Evolutionary conservation across 2,329 filamentous ascomycete genomes (phyloP).

Genomic region (Grosmannia penicillata): DNA sequence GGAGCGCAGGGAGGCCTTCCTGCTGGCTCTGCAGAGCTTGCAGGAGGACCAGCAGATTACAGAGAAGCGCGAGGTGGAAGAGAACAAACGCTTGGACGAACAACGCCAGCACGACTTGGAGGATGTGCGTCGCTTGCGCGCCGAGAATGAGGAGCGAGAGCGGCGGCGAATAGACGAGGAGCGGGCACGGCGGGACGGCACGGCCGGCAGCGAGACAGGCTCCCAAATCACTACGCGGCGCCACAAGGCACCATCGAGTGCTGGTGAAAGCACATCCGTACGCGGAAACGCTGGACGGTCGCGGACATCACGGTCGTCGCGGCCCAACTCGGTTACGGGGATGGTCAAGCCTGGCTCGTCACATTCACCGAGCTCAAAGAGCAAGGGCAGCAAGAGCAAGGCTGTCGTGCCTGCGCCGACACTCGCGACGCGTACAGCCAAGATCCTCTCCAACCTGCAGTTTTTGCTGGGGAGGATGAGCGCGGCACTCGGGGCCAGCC

Average conservation of each 20-base stretch:
- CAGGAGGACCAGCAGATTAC: constrained; percentile 70
- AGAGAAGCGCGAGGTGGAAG: constrained; percentile 50
- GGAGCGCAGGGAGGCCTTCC: constrained; percentile 75
- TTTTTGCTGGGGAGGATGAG: constrained; percentile 35
- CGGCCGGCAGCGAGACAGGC: constrained; percentile 24
- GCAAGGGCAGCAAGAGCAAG: constrained; percentile 16
- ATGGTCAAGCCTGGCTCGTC: no score
- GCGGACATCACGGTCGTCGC: constrained; percentile 19
- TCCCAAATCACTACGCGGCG: constrained; percentile 37
- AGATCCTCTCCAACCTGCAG: constrained; percentile 37
- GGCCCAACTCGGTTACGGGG: not conserved
- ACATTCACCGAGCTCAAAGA: no score
- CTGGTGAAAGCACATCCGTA: constrained; percentile 17
- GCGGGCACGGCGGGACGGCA: constrained; percentile 30
- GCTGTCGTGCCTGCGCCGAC: constrained; percentile 19
- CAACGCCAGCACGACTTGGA: constrained; percentile 40
- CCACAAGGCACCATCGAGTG: constrained; percentile 32
- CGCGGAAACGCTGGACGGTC: constrained; percentile 14
- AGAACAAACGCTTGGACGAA: constrained; percentile 39
- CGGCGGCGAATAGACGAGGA: constrained; percentile 38
- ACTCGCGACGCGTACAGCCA: constrained; percentile 31
- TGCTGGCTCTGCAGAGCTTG: constrained; percentile 70
- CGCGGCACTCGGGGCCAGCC: constrained; percentile 37
- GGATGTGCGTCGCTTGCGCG: constrained; percentile 36
- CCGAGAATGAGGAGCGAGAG: constrained; percentile 45